Evolutionary conservation across 768 basidiomycete species (phyloP).

Genomic region (Mycena latifolia): DNA sequence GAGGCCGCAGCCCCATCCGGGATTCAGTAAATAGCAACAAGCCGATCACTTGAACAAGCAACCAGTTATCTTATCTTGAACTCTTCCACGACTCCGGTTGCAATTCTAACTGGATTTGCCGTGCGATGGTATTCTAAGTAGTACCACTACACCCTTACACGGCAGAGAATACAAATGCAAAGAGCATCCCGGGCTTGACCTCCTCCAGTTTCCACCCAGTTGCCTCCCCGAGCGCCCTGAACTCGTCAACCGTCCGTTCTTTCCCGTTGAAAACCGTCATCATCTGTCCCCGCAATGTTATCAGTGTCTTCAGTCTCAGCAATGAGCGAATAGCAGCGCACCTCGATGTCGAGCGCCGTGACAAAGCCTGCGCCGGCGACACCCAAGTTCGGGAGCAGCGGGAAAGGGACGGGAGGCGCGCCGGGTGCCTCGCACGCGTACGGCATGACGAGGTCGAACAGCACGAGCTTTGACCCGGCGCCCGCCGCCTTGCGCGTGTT

Average conservation of each 20-base stretch:
- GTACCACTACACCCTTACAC: no score
- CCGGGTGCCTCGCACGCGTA: slow-evolving; percentile 30
- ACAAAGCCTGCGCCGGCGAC: slow-evolving; percentile 36
- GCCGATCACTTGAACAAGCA: no score
- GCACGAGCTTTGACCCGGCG: slow-evolving; percentile 31
- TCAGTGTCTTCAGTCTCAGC: no score
- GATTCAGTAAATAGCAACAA: no score
- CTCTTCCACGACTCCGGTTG: no score
- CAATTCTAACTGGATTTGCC: no score
- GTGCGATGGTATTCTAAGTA: no score
- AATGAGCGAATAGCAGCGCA: slow-evolving; percentile 11
- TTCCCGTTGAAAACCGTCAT: slow-evolving; percentile 40
- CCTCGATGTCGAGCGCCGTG: slow-evolving; percentile 39
- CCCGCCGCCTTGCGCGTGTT: slow-evolving; percentile 36
- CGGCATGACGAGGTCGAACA: slow-evolving; percentile 35
- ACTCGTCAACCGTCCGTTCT: slow-evolving; percentile 44
- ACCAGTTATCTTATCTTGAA: no score
- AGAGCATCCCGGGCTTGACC: slow-evolving; percentile 37
- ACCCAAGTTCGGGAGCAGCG: slow-evolving; percentile 43
- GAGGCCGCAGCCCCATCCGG: no score
- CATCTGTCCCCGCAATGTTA: slow-evolving; percentile 37
- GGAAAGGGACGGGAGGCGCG: slow-evolving; percentile 36
- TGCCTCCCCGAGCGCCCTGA: slow-evolving; percentile 36
- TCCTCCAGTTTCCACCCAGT: slow-evolving; percentile 46
- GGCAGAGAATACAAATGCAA: slow-evolving; percentile 30